phyloP scores from a whole-genome alignment of 2,329 filamentous ascomycete species.

The Trichoderma breve region DNA sequence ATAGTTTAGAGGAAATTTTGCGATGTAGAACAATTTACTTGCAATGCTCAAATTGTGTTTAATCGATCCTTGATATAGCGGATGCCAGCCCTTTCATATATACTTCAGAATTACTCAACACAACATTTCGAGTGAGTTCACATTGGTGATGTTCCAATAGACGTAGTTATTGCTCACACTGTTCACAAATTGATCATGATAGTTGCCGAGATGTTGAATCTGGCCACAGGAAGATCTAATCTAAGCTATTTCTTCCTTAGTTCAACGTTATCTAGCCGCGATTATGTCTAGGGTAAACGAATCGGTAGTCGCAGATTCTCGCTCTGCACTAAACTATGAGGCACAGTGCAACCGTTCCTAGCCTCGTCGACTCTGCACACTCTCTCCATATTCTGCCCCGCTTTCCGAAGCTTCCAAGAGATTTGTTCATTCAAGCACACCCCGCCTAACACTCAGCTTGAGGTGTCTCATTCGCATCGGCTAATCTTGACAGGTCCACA shows the following conservation, averaged over 20 bases:
- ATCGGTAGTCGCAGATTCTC: not conserved
- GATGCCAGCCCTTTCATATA: not conserved
- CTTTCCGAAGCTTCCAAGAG: not conserved
- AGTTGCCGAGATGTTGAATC: not conserved
- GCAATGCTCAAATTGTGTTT: not conserved
- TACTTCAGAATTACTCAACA: not conserved
- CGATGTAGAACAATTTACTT: not conserved
- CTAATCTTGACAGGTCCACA: not conserved
- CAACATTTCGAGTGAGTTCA: not conserved
- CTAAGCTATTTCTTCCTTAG: too few species aligned
- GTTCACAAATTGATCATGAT: not conserved
- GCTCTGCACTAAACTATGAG: not conserved
- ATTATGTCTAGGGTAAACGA: not conserved
- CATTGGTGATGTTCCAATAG: not conserved
- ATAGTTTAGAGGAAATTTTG: not conserved
- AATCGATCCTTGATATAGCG: not conserved
- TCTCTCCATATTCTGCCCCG: not conserved
- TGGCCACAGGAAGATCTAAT: not conserved
- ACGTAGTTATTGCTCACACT: not conserved
- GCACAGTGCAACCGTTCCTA: too few species aligned
- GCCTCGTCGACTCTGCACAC: too few species aligned
- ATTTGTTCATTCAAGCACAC: not conserved
- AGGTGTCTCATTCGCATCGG: not conserved
- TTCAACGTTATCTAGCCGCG: not conserved
- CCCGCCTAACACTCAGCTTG: not conserved